Conservation (phyloP, 2,329 filamentous ascomycete species). For the Trichoderma afroharzianum region DNA sequence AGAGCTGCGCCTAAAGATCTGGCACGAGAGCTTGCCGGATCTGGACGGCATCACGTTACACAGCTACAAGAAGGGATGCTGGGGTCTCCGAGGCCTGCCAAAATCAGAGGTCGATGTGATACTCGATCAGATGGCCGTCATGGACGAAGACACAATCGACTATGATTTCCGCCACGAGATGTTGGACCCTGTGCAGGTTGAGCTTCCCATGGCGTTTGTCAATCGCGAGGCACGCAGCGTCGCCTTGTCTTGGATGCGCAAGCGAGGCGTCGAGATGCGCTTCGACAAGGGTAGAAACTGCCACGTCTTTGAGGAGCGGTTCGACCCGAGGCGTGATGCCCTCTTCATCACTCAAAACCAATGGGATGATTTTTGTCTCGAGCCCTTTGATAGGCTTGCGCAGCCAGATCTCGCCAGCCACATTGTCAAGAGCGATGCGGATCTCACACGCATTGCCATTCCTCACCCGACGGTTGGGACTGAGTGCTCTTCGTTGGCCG, state of each 20-base stretch:
- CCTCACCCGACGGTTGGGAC: neutral
- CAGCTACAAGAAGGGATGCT: neutral
- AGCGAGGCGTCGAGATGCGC: neutral
- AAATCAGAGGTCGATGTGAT: too few relatives aligned
- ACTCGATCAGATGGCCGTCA: neutral
- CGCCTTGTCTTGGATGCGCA: neutral
- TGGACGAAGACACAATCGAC: neutral
- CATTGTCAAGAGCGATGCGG: neutral
- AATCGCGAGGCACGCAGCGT: neutral
- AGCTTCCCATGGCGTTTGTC: neutral
- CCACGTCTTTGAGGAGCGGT: neutral
- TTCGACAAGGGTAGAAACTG: neutral
- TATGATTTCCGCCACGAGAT: neutral
- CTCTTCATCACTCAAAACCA: neutral
- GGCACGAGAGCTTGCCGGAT: neutral
- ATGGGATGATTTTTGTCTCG: neutral
- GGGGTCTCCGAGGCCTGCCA: neutral
- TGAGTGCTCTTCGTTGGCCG: neutral
- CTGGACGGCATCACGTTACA: neutral
- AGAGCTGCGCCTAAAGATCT: neutral
- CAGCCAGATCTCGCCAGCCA: neutral
- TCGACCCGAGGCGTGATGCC: neutral
- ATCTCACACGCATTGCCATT: neutral
- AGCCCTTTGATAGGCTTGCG: neutral
- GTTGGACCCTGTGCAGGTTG: neutral